These are phyloP conservation scores for Calcarisporium arbuscula DNA, from an alignment of 2,329 filamentous ascomycete genomes.

Conservation along the genomic window DNA sequence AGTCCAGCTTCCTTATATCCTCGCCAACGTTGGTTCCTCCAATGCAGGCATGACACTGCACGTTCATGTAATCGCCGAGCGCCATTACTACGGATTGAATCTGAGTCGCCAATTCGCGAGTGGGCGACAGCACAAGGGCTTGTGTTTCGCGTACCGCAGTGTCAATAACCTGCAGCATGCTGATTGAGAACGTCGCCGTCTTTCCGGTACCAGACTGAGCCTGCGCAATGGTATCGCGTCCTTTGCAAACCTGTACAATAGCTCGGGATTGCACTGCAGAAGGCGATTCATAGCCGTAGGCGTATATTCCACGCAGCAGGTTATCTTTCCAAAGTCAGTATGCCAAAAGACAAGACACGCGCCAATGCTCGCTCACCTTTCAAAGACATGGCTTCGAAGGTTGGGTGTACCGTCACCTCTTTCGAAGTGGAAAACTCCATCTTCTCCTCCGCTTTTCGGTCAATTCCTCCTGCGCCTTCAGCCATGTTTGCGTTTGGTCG, in stretches of 20 bases:
- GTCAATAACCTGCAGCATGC: constrained; percentile 92
- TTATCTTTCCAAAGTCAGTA: constrained; percentile 90
- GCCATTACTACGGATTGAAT: constrained; percentile 99
- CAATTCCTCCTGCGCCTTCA: constrained; percentile 68
- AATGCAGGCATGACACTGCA: constrained; percentile 98
- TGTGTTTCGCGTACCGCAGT: constrained; percentile 89
- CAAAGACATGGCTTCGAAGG: constrained; percentile 91
- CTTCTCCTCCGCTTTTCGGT: constrained; percentile 88
- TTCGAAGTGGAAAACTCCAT: constrained; percentile 99
- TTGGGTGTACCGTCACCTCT: constrained; percentile 91
- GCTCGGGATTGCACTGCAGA: constrained; percentile 96
- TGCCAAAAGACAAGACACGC: neutral
- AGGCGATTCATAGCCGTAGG: constrained; percentile 96
- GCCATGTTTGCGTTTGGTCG: constrained; percentile 58
- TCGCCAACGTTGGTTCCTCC: constrained; percentile 97
- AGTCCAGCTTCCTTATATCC: constrained; percentile 95
- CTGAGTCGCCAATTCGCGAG: constrained; percentile 92
- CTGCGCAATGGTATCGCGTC: constrained; percentile 96
- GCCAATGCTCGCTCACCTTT: constrained; percentile 52
- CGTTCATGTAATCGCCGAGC: constrained; percentile 99
- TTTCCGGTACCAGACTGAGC: constrained; percentile 97
- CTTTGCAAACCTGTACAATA: constrained; percentile 98
- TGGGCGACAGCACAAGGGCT: constrained; percentile 91
- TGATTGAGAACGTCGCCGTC: constrained; percentile 94
- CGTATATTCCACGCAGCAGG: constrained; percentile 92